A percentile compares a stretch with the other conserved stretches of the same genome.
phyloP scores from a whole-genome alignment of 495 filamentous ascomycete species.

The Hypoxylon cercidicola region DNA sequence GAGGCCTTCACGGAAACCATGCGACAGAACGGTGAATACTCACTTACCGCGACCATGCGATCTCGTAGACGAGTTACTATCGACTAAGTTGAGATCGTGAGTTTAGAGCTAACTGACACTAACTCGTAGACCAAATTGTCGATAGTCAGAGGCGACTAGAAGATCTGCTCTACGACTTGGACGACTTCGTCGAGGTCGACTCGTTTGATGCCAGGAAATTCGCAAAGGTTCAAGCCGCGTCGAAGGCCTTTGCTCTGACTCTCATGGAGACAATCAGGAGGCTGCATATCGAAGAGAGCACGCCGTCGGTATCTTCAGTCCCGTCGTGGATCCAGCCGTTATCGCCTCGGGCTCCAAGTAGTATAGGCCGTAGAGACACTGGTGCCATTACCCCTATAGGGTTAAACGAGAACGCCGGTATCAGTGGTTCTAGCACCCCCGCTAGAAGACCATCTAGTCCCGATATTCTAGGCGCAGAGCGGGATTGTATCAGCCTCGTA shows the following conservation, averaged over 20 bases:
- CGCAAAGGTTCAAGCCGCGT: conserved; percentile 46
- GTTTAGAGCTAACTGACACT: conserved; percentile 11
- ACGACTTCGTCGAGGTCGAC: conserved; percentile 49
- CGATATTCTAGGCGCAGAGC: conserved; percentile 40
- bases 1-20: conserved; percentile 48
- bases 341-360: conserved; percentile 10
- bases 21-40: conserved; percentile 48
- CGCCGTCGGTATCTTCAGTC: conserved; percentile 10
- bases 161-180: conserved; percentile 53
- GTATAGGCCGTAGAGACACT: conserved; percentile 11
- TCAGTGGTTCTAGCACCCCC: conserved; percentile 13
- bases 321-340: conserved; percentile 27
- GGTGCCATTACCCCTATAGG: conserved; percentile 19
- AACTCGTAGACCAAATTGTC: conserved; percentile 42
- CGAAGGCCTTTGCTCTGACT: conserved; percentile 52
- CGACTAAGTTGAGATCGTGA: neutral
- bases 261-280: conserved; percentile 50
- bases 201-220: conserved; percentile 47
- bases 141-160: conserved; percentile 48
- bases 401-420: conserved; percentile 11
- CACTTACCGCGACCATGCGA: conserved; percentile 5
- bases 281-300: conserved; percentile 38
- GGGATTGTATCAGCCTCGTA: conserved; percentile 37
- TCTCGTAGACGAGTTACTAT: neutral
- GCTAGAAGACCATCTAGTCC: conserved; percentile 37